Base-by-base conservation (phyloP, 495 filamentous ascomycete genomes). In the Hyaloscypha finlandica region DNA sequence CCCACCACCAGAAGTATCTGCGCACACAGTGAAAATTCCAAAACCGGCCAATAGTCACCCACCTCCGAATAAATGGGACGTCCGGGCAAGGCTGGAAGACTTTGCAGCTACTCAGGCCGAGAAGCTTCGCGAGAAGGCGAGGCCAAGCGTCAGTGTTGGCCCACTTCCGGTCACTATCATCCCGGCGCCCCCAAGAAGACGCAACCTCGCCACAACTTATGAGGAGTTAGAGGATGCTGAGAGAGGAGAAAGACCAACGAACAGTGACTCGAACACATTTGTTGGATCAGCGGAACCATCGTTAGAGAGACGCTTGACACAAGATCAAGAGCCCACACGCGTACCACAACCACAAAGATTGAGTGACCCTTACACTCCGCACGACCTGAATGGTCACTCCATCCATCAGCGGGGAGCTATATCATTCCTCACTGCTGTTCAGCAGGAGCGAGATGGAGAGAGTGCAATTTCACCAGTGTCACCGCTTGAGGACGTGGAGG, bases 121-220 rank as follows among this genome's bases (percentile, higher is more conserved):
- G 6, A 70, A 61, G 58, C 48, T 76, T 6, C 68, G 73, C 54
- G 65, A 76, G 22, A 74, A 68, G 64, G 69, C 70, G 39, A 61
- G 64, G 29, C 51, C 71, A 67, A 73, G 61, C 55, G 69, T 67
- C 52, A 69, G 39, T 33, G 32, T 33, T 39, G 53, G 69, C 6
- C 69, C 75, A 74, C 70, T 90, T 8, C 87, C 88, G 2, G 81
- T 91, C 29, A 90, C 87, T 8, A 80, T 90, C 31, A 90, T 92
- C 56, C 90, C 89, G 0, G 88, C 90, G 3, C 86, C 87, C 54
- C 84, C 84, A 5, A 80, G 87, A 58, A 35, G 72, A 37, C 56
- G 62, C 9, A 68, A 70, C 55, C 57, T 71, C 6, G 63, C 60
- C 20, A 51, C 63, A 14, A 65, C 69, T 16, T 48, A 69, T 20